These are phyloP conservation scores for Solanum habrochaites DNA, from an alignment of 257 asterid genomes.

Conservation along the genomic window DNA sequence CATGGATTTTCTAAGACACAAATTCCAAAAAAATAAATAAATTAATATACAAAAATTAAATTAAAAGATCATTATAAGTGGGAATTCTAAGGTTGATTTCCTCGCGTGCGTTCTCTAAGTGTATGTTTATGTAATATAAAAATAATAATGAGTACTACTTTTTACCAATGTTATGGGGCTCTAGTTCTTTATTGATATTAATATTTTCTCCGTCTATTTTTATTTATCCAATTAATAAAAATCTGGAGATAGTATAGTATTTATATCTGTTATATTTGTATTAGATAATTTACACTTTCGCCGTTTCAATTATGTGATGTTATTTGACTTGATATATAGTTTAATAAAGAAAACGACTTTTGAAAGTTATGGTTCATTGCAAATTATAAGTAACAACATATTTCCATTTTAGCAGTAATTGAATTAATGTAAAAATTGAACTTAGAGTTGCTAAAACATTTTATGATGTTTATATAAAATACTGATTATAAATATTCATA, in stretches of 20 bases:
- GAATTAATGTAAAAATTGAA: background rate
- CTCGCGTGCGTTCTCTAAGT: slow-evolving; percentile 38
- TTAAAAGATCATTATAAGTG: background rate
- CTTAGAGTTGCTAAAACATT: no score
- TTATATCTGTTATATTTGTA: no score
- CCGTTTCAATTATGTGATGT: background rate
- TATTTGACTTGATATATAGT: no score
- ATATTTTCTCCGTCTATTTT: background rate
- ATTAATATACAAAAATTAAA: background rate
- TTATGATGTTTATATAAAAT: no score
- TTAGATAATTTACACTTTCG: background rate
- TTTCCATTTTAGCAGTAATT: background rate
- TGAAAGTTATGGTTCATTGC: no score
- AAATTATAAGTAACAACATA: no score
- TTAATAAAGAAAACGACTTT: no score
- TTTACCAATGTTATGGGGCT: background rate
- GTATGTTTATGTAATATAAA: background rate
- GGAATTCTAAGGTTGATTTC: slow-evolving; percentile 47
- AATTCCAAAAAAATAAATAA: background rate
- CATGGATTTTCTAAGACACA: slow-evolving; percentile 47
- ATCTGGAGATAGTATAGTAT: no score
- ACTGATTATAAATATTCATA: no score
- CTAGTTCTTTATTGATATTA: background rate
- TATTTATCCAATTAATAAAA: no score
- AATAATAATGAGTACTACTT: background rate